These are phyloP conservation scores for Auricularia cornea DNA, from an alignment of 768 basidiomycete genomes.

Conservation along the genomic window DNA sequence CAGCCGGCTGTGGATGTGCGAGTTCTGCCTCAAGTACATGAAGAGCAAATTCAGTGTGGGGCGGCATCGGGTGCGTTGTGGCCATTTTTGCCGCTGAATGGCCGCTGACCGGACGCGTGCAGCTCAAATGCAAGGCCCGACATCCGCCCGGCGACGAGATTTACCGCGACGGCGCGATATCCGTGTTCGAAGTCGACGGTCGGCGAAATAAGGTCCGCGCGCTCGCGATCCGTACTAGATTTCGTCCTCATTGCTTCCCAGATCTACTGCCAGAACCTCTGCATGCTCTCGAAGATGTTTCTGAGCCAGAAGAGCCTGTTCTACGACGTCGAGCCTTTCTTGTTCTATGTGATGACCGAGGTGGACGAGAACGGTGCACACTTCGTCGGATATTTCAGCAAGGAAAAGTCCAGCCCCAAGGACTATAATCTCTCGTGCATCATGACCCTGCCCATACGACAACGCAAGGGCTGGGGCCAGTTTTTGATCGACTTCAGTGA, in stretches of 20 bases:
- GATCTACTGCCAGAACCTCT: conserved; percentile 99
- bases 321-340: conserved; percentile 98
- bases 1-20: conserved; percentile 91
- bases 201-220: conserved; percentile 81
- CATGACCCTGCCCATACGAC: conserved; percentile 94
- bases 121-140: conserved; percentile 92
- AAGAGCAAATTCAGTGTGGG: conserved; percentile 81
- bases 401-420: conserved; percentile 94
- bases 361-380: conserved; percentile 81
- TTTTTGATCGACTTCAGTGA: conserved; percentile 95
- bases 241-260: conserved; percentile 19
- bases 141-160: conserved; percentile 99
- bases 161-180: conserved; percentile 79
- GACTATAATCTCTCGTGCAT: conserved; percentile 99
- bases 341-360: conserved; percentile 97
- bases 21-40: conserved; percentile 98
- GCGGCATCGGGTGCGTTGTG: conserved; percentile 67
- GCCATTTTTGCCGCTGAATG: neutral
- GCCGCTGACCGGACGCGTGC: neutral
- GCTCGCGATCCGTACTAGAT: neutral
- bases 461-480: conserved; percentile 95
- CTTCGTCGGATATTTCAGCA: conserved; percentile 97
- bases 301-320: conserved; percentile 97
- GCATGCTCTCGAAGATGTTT: conserved; percentile 97
- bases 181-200: conserved; percentile 97